Base-by-base conservation (phyloP, 768 basidiomycete genomes). In the Phylloporus sp. region DNA sequence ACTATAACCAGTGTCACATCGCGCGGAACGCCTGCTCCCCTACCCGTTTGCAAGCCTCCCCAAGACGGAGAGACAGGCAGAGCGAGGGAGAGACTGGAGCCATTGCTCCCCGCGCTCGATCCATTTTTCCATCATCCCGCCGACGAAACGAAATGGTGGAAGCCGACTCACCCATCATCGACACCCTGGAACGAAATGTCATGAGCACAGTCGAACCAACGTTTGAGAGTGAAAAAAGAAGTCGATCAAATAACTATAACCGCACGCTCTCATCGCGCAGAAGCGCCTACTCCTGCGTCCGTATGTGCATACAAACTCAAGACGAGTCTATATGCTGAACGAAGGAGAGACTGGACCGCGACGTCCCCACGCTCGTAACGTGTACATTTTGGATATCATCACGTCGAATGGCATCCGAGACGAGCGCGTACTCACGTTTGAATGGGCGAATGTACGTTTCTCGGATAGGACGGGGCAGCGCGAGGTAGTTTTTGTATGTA, bases 201-300 rank as follows among this genome's bases (percentile, higher is more conserved):
- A 33, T 60, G 28, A 65, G 52, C 26, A 52, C n/a, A n/a, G n/a
- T n/a, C n/a, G n/a, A 21, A 23, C 17, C 0, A 10, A 39, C 15
- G 27, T 31, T 1, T 29, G 15, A 23, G 6, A 3, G 2, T 6
- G 3, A 1, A 17, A 0, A 27, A 46, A n/a, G 26, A 11, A 1
- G 13, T 38, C 40, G 63, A 48, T 65, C 64, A 65, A 65, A 65
- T 65, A 65, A 65, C 65, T 65, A 65, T 65, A 65, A 65, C 64
- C 63, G 54, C 60, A 57, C 55, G 26, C 52, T 49, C 33, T 67
- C 64, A 65, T 61, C 44, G 61, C 55, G 52, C 54, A 54, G 65
- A 67, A 65, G 59, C 64, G 65, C 47, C 64, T 52, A 57, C 64
- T n/a, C 61, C 65, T 55, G 47, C 64, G 42, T 57, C 65, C 60